phyloP scores from a whole-genome alignment of 805 yeast species.

The Zygotorulaspora sp. region DNA sequence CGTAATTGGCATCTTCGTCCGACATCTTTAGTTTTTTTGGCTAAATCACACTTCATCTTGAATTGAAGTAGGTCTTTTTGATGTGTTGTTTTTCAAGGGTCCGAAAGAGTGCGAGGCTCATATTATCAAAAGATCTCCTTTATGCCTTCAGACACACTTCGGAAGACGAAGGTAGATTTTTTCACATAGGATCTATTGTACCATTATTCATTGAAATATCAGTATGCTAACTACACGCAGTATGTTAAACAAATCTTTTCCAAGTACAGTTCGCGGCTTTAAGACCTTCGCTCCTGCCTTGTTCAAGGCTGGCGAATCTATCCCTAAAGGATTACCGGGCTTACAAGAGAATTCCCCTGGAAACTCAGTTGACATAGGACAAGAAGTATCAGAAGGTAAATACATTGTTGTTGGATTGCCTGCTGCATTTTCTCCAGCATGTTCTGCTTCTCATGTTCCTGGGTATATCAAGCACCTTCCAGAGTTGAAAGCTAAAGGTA shows the following conservation, averaged over 20 bases:
- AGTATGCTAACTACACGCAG: not conserved
- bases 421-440: constrained; percentile 82
- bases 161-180: too few relatives aligned
- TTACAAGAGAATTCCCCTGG: constrained; percentile 62
- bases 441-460: constrained; percentile 66
- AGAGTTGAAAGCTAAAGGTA: constrained; percentile 62
- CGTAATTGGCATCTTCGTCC: constrained; percentile 26
- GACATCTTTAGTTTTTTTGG: constrained; percentile 7
- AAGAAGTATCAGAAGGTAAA: constrained; percentile 44
- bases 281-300: constrained; percentile 23
- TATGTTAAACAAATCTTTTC: not conserved
- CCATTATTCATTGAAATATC: too few relatives aligned
- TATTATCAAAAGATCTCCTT: too few relatives aligned
- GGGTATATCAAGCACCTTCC: constrained; percentile 52
- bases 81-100: not conserved
- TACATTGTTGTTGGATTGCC: constrained; percentile 61
- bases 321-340: constrained; percentile 53
- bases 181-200: too few relatives aligned
- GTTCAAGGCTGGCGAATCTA: constrained; percentile 53
- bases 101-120: too few relatives aligned
- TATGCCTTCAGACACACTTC: too few relatives aligned
- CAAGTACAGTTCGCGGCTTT: constrained; percentile 20
- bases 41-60: not conserved
- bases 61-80: not conserved
- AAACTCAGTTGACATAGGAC: constrained; percentile 52